Conservation (phyloP, 768 basidiomycete species). For the Podaxis carcinomalis region DNA sequence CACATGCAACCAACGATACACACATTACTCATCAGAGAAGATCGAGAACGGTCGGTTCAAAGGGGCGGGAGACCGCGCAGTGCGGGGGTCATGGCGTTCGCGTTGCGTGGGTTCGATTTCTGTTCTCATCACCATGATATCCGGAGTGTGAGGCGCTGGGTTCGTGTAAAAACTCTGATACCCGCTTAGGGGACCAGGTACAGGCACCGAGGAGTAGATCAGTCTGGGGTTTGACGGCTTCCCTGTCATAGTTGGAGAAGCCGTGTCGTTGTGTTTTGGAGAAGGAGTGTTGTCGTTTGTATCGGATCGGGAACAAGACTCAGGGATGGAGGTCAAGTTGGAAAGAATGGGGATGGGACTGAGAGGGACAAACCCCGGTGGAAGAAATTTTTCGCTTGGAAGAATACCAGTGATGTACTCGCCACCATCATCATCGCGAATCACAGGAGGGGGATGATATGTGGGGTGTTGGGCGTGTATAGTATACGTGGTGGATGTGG, state of each 20-base stretch:
- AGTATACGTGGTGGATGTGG: neutral
- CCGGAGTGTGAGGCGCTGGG: neutral
- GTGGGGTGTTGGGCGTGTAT: neutral
- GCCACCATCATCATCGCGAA: neutral
- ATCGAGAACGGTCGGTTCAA: slow-evolving; percentile 5
- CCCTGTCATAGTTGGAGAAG: neutral
- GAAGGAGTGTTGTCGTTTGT: neutral
- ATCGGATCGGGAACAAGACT: neutral
- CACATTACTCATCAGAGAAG: neutral
- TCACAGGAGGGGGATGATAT: neutral
- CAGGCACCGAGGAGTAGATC: slow-evolving; percentile 10
- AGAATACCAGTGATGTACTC: slow-evolving; percentile 17
- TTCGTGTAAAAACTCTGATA: neutral
- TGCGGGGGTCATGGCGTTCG: neutral
- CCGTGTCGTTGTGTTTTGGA: neutral
- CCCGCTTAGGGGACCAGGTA: slow-evolving; percentile 5
- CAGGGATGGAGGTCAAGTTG: neutral
- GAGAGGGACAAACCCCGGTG: slow-evolving; percentile 34
- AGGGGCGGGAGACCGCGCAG: neutral
- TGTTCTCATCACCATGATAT: neutral
- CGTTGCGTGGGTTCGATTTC: neutral
- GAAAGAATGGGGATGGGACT: slow-evolving; percentile 24
- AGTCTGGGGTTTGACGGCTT: neutral
- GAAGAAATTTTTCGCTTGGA: slow-evolving; percentile 27
- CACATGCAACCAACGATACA: neutral